These are phyloP conservation scores for Barnettozyma californica DNA, from an alignment of 805 yeast genomes.

Conservation along the genomic window DNA sequence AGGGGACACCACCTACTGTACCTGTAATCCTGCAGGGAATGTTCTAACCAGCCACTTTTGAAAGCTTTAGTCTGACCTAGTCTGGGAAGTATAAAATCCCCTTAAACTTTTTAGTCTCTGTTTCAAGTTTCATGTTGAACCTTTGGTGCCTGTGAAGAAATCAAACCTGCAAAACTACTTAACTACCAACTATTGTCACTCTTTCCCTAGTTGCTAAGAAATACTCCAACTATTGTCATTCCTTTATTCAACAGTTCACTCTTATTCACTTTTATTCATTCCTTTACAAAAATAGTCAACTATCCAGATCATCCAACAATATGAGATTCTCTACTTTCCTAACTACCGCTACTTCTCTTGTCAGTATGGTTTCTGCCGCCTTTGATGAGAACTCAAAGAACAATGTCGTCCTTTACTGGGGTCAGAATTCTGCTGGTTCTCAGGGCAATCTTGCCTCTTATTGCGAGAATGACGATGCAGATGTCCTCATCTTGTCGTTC, in stretches of 20 bases:
- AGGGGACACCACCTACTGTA: neutral
- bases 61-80: neutral
- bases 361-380: slow-evolving; percentile 7
- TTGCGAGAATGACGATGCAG: slow-evolving; percentile 66
- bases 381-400: slow-evolving; percentile 36
- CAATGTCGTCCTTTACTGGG: slow-evolving; percentile 85
- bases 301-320: neutral
- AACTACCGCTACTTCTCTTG: slow-evolving; percentile 8
- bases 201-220: neutral
- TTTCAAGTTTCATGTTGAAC: neutral
- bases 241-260: neutral
- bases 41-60: neutral
- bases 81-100: neutral
- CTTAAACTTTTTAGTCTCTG: neutral
- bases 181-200: slow-evolving; percentile 10
- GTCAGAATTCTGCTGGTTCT: slow-evolving; percentile 71
- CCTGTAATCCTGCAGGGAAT: neutral
- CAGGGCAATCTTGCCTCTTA: slow-evolving; percentile 44
- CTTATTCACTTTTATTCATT: neutral
- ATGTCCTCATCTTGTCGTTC: slow-evolving; percentile 69
- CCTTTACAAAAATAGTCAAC: neutral
- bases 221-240: neutral
- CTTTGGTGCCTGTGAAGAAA: neutral
- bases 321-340: slow-evolving; percentile 10
- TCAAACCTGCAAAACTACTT: neutral